Evolutionary conservation across 345 rosid species (phyloP).

Genomic region (Boechera divaricarpa): DNA sequence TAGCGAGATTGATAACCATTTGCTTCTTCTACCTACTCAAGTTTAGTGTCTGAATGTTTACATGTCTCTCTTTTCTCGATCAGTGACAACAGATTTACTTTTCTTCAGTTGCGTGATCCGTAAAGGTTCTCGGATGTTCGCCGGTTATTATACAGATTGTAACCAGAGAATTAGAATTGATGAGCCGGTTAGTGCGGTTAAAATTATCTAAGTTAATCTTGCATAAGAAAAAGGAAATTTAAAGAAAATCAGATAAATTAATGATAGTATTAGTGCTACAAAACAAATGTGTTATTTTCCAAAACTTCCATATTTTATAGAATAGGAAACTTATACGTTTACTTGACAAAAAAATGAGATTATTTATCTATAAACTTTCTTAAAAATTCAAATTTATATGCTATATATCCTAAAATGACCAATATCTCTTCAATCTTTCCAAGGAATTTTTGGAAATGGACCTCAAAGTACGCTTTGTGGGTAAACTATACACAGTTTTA

Average conservation of each 20-base stretch:
- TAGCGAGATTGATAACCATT: conserved; percentile 10
- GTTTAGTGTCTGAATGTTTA: conserved; percentile 24
- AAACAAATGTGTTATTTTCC: neutral
- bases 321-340: neutral
- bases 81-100: conserved; percentile 21
- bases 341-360: neutral
- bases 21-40: conserved; percentile 12
- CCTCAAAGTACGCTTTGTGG: no score
- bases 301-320: neutral
- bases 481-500: no score
- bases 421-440: neutral
- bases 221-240: neutral
- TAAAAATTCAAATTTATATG: neutral
- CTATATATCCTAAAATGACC: neutral
- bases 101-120: conserved; percentile 21
- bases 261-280: neutral
- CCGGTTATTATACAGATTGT: conserved; percentile 28
- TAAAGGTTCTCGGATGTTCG: conserved; percentile 1
- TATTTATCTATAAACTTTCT: neutral
- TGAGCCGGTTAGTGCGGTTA: conserved; percentile 28
- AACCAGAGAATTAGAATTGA: conserved; percentile 9
- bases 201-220: neutral
- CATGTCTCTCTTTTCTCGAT: conserved; percentile 1
- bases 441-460: neutral
- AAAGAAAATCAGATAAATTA: neutral